Evolutionary conservation across 2,329 filamentous ascomycete species (phyloP).

Genomic region (Nannizziopsis barbatae): DNA sequence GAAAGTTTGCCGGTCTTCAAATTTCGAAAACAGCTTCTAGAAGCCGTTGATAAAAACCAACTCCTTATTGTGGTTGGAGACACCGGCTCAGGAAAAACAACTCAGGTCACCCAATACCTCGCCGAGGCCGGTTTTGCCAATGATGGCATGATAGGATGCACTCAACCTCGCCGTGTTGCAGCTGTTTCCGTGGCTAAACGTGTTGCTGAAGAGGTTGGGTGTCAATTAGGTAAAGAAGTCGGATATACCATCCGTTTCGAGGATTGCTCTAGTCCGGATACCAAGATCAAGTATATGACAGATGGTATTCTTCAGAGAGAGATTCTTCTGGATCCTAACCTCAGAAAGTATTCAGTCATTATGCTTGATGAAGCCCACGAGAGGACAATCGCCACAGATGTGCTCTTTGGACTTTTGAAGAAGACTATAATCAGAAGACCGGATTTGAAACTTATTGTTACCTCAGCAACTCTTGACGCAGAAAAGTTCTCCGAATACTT

Average conservation of each 20-base stretch:
- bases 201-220: slow-evolving; percentile 91
- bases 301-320: slow-evolving; percentile 97
- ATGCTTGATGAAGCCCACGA: slow-evolving; percentile 99
- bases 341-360: slow-evolving; percentile 85
- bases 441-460: slow-evolving; percentile 91
- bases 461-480: slow-evolving; percentile 88
- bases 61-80: slow-evolving; percentile 93
- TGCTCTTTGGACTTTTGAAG: slow-evolving; percentile 86
- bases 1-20: slow-evolving; percentile 80
- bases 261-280: slow-evolving; percentile 75
- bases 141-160: slow-evolving; percentile 84
- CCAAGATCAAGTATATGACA: slow-evolving; percentile 98
- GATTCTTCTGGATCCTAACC: slow-evolving; percentile 79
- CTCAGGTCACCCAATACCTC: slow-evolving; percentile 87
- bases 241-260: slow-evolving; percentile 98
- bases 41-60: slow-evolving; percentile 79
- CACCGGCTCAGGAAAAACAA: slow-evolving; percentile 94
- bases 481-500: slow-evolving; percentile 98
- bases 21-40: slow-evolving; percentile 76
- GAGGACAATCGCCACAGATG: slow-evolving; percentile 88
- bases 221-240: slow-evolving; percentile 78
- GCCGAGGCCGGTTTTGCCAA: slow-evolving; percentile 86
- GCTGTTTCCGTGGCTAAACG: slow-evolving; percentile 97
- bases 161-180: slow-evolving; percentile 90
- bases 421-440: slow-evolving; percentile 77